phyloP scores from a whole-genome alignment of 148 eudicot genomes.

The Cornus florida region DNA sequence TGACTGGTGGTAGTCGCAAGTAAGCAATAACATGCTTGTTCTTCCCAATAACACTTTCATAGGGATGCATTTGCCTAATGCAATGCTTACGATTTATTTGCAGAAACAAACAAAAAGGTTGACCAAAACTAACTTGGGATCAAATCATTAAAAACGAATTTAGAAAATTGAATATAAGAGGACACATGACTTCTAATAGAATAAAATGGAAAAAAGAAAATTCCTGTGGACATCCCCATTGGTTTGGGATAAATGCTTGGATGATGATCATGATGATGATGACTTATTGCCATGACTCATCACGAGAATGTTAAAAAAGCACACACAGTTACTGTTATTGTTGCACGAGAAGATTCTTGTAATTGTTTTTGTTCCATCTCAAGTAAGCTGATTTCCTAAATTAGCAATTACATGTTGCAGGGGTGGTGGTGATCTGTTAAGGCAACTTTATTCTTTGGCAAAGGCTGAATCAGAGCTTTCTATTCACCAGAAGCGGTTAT shows the following conservation, averaged over 20 bases:
- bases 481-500: slow-evolving; percentile 68
- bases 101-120: neutral
- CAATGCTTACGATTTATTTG: neutral
- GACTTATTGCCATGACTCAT: neutral
- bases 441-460: slow-evolving; percentile 78
- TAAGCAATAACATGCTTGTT: slow-evolving; percentile 24
- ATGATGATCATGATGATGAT: too few species aligned
- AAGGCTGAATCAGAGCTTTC: slow-evolving; percentile 76
- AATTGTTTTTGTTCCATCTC: neutral
- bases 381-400: slow-evolving; percentile 8
- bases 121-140: too few species aligned
- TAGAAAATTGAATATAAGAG: too few species aligned
- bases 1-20: slow-evolving; percentile 99
- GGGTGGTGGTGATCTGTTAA: slow-evolving; percentile 91
- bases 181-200: too few species aligned
- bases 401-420: slow-evolving; percentile 46
- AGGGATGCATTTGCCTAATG: neutral
- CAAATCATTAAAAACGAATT: too few species aligned
- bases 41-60: neutral
- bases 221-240: too few species aligned
- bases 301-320: neutral
- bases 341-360: neutral
- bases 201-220: too few species aligned
- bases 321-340: neutral
- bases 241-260: too few species aligned